A percentile compares a stretch with the other conserved stretches of the same genome.
phyloP scores from a whole-genome alignment of 2,329 filamentous ascomycete species.

The Hymenoscyphus repandus region DNA sequence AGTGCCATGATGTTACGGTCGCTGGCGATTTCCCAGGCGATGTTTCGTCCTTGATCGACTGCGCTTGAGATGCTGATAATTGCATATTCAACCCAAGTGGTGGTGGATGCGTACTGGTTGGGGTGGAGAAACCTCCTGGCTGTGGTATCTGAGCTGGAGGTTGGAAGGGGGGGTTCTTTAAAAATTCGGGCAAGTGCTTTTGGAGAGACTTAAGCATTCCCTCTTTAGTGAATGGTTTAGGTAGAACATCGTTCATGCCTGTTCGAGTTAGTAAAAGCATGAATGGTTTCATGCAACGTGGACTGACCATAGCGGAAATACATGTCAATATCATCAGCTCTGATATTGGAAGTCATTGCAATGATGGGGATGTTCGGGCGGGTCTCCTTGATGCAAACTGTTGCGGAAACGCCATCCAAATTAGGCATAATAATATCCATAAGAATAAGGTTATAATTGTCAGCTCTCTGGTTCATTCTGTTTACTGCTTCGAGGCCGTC shows the following conservation, averaged over 20 bases:
- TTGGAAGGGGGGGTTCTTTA: constrained; percentile 48
- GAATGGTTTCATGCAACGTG: not conserved
- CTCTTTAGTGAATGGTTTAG: constrained; percentile 92
- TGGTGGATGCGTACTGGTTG: constrained; percentile 20
- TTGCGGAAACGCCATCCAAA: constrained; percentile 90
- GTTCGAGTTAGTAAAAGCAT: constrained; percentile 29
- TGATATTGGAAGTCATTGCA: constrained; percentile 98
- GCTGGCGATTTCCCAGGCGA: constrained; percentile 31
- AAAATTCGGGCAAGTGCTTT: constrained; percentile 79
- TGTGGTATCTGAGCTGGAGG: constrained; percentile 21
- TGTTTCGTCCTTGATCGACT: constrained; percentile 30
- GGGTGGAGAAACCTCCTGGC: constrained; percentile 20
- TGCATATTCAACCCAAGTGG: constrained; percentile 28
- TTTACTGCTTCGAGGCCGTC: constrained; percentile 89
- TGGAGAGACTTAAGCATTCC: constrained; percentile 81
- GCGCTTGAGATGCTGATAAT: constrained; percentile 22
- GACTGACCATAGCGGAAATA: constrained; percentile 91
- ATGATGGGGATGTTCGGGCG: constrained; percentile 81
- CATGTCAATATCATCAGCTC: constrained; percentile 91
- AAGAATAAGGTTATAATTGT: constrained; percentile 63
- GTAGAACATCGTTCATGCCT: constrained; percentile 98
- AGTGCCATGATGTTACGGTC: constrained; percentile 29
- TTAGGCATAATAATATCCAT: constrained; percentile 99
- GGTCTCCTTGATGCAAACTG: constrained; percentile 85
- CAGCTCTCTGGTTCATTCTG: constrained; percentile 57